Conservation (phyloP, 2,329 filamentous ascomycete species). For the Xylaria sp. region DNA sequence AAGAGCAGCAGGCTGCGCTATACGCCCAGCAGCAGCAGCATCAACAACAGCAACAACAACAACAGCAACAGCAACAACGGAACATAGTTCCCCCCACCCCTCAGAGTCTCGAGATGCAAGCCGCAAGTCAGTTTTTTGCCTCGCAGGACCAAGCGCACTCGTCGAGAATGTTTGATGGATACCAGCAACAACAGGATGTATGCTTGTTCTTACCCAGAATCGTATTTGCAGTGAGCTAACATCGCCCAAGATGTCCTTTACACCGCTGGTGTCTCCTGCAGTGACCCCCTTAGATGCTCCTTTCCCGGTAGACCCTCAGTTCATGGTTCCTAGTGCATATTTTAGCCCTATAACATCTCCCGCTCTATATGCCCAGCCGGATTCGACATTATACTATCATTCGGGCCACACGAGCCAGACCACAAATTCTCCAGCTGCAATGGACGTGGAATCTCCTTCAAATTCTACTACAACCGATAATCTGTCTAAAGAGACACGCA, state of each 20-base stretch:
- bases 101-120: conserved; percentile 81
- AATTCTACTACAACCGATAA: conserved; percentile 58
- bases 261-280: conserved; percentile 84
- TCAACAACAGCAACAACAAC: conserved; percentile 29
- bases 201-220: conserved; percentile 46
- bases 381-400: conserved; percentile 58
- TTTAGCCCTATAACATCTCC: conserved; percentile 88
- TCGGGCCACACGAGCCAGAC: conserved; percentile 54
- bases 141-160: conserved; percentile 66
- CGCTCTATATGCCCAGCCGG: conserved; percentile 78
- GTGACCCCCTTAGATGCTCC: conserved; percentile 82
- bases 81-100: conserved; percentile 80
- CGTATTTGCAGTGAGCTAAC: conserved; percentile 44
- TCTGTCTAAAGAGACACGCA: conserved; percentile 63
- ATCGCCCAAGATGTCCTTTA: conserved; percentile 74
- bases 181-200: conserved; percentile 75
- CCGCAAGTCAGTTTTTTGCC: conserved; percentile 69
- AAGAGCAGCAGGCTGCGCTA: conserved; percentile 60
- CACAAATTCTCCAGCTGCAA: conserved; percentile 67
- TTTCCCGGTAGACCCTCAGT: conserved; percentile 70
- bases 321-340: conserved; percentile 75
- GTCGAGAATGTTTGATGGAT: conserved; percentile 73
- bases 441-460: conserved; percentile 62
- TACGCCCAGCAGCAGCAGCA: conserved; percentile 57
- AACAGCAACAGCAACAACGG: conserved; percentile 57